phyloP scores from a whole-genome alignment of 1,284 basidiomycete genomes.

The Ceratobasidium sp. region DNA sequence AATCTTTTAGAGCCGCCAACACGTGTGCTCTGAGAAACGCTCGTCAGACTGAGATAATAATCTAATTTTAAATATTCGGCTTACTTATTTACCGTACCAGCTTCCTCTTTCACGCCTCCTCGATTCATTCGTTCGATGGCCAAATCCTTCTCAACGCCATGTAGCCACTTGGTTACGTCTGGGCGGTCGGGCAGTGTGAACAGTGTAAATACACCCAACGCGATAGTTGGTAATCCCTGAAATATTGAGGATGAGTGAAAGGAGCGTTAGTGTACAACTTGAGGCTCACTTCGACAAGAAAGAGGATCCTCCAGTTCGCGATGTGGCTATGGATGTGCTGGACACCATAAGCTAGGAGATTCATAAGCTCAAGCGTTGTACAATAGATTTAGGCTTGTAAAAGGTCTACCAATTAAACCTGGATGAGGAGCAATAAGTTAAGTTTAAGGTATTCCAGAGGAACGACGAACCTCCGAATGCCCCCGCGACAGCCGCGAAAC shows the following conservation, averaged over 20 bases:
- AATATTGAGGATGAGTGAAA: slow-evolving; percentile 6
- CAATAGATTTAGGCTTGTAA: neutral
- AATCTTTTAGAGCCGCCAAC: slow-evolving; percentile 72
- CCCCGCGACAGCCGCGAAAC: slow-evolving; percentile 80
- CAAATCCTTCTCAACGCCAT: slow-evolving; percentile 75
- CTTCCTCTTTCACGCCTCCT: slow-evolving; percentile 72
- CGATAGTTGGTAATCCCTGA: slow-evolving; percentile 71
- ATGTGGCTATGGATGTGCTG: slow-evolving; percentile 50
- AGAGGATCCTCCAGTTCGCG: slow-evolving; percentile 73
- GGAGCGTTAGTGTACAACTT: neutral
- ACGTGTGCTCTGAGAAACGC: slow-evolving; percentile 63
- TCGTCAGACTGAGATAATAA: neutral
- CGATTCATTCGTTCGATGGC: slow-evolving; percentile 80
- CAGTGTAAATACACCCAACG: slow-evolving; percentile 73
- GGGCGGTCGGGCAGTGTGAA: slow-evolving; percentile 80
- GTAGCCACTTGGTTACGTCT: slow-evolving; percentile 76
- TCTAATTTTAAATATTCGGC: slow-evolving; percentile 45
- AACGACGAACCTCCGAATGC: slow-evolving; percentile 71
- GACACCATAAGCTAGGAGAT: slow-evolving; percentile 48
- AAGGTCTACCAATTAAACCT: slow-evolving; percentile 34
- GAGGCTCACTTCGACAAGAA: slow-evolving; percentile 73
- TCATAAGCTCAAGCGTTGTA: too few species aligned
- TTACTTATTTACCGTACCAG: slow-evolving; percentile 74
- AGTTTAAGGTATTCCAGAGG: neutral
- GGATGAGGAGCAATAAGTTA: too few species aligned